Conservation (phyloP, 345 rosid genomes). For the Sapria himalayana region DNA sequence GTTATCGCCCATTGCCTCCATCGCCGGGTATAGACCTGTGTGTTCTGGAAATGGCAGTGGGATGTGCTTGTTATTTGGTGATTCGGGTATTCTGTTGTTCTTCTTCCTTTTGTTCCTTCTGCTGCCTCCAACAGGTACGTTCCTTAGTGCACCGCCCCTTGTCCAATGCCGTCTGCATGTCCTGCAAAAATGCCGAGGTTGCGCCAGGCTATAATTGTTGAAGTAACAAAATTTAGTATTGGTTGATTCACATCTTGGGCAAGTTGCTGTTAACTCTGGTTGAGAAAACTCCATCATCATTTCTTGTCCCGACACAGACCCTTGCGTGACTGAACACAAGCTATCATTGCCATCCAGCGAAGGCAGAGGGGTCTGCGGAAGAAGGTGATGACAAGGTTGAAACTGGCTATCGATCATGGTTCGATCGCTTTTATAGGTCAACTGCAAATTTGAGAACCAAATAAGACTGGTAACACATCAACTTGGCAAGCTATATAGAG, state of each 20-base stretch:
- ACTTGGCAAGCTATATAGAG: constrained; percentile 2
- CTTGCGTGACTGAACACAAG: constrained; percentile 15
- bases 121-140: constrained; percentile 60
- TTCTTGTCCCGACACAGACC: constrained; percentile 38
- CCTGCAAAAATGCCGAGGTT: constrained; percentile 71
- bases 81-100: constrained; percentile 30
- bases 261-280: constrained; percentile 33
- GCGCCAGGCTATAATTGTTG: constrained; percentile 57
- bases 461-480: background rate
- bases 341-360: constrained; percentile 13
- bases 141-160: constrained; percentile 53
- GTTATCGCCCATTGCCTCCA: too few relatives aligned
- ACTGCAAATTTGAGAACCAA: constrained; percentile 12
- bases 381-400: constrained; percentile 17
- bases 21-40: too few relatives aligned
- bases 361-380: constrained; percentile 19
- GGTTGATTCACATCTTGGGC: constrained; percentile 51
- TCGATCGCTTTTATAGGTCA: too few relatives aligned
- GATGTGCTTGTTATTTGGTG: too few relatives aligned
- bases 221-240: constrained; percentile 64
- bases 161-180: constrained; percentile 66
- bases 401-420: too few relatives aligned
- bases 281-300: constrained; percentile 32
- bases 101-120: constrained; percentile 36
- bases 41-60: too few relatives aligned